These are phyloP conservation scores for Uronychia binucleata DNA, from an alignment of 73 alveolate species.

Conservation along the genomic window DNA sequence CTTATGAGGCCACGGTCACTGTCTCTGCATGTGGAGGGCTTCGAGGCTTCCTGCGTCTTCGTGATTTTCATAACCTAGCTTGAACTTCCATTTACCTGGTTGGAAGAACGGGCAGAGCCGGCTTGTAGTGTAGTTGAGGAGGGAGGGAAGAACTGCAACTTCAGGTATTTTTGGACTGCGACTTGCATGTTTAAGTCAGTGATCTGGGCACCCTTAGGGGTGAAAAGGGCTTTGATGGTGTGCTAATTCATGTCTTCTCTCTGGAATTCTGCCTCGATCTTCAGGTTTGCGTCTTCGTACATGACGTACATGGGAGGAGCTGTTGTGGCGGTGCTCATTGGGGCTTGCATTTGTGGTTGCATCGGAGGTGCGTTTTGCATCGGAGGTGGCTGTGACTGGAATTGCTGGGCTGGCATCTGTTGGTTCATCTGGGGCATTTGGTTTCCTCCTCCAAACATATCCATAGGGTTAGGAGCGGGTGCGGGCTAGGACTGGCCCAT, in stretches of 20 bases:
- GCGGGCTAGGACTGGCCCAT: background rate
- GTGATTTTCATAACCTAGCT: constrained; percentile 53
- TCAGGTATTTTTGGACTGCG: constrained; percentile 69
- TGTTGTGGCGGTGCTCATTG: constrained; percentile 4
- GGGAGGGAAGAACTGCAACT: constrained; percentile 44
- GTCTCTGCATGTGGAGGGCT: constrained; percentile 41
- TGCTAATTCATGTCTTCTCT: constrained; percentile 38
- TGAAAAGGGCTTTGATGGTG: constrained; percentile 30
- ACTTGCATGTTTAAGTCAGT: constrained; percentile 49
- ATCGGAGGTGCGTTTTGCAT: no score
- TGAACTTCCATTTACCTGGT: constrained; percentile 1
- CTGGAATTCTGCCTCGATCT: constrained; percentile 23
- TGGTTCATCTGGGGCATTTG: background rate
- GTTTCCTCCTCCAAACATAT: constrained; percentile 5
- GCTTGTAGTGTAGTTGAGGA: constrained; percentile 41
- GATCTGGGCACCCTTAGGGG: constrained; percentile 30
- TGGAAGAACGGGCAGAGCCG: constrained; percentile 10
- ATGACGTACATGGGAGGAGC: constrained; percentile 10
- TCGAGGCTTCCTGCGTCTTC: constrained; percentile 55
- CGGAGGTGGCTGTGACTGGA: no score
- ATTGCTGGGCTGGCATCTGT: no score
- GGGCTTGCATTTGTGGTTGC: background rate
- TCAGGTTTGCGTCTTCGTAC: constrained; percentile 54
- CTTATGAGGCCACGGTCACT: background rate
- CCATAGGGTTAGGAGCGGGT: background rate